phyloP scores from a whole-genome alignment of 1,284 basidiomycete genomes.

The Cutaneotrichosporon cavernicola region DNA sequence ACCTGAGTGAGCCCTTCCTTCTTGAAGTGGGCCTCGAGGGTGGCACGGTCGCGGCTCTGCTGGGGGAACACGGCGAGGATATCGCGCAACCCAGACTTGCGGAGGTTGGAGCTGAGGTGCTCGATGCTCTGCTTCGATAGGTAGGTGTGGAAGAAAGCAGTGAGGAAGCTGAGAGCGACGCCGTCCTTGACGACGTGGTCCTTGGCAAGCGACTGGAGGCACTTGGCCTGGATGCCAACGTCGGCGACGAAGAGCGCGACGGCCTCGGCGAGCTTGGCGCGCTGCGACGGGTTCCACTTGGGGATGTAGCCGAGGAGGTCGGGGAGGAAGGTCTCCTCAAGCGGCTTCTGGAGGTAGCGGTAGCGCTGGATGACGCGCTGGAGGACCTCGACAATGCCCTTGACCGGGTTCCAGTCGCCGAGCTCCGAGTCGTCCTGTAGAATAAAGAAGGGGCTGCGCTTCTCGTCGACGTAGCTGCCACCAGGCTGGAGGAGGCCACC shows the following conservation, averaged over 20 bases:
- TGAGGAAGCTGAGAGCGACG: constrained; percentile 72
- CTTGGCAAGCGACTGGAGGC: constrained; percentile 78
- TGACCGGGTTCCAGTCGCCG: constrained; percentile 58
- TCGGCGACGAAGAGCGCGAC: constrained; percentile 78
- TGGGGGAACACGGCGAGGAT: constrained; percentile 81
- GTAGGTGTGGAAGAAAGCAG: constrained; percentile 65
- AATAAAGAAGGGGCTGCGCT: constrained; percentile 56
- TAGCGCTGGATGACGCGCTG: constrained; percentile 97
- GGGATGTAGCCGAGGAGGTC: constrained; percentile 82
- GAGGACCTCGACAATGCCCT: constrained; percentile 86
- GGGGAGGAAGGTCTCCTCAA: constrained; percentile 81
- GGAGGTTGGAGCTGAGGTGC: constrained; percentile 72
- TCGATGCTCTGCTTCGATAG: constrained; percentile 79
- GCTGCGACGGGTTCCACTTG: constrained; percentile 71
- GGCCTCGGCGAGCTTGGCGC: constrained; percentile 77
- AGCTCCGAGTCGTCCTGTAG: constrained; percentile 32
- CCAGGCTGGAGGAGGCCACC: constrained; percentile 95
- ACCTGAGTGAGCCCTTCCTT: constrained; percentile 71
- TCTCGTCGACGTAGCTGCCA: constrained; percentile 83
- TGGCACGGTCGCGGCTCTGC: constrained; percentile 70
- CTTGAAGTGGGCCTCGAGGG: constrained; percentile 82
- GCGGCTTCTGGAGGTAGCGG: constrained; percentile 95
- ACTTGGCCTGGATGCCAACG: constrained; percentile 71
- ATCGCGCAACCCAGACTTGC: constrained; percentile 80
- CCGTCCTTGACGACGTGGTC: constrained; percentile 94